Evolutionary conservation across 2,329 filamentous ascomycete species (phyloP).

Genomic region (Cladosporium colombiae): DNA sequence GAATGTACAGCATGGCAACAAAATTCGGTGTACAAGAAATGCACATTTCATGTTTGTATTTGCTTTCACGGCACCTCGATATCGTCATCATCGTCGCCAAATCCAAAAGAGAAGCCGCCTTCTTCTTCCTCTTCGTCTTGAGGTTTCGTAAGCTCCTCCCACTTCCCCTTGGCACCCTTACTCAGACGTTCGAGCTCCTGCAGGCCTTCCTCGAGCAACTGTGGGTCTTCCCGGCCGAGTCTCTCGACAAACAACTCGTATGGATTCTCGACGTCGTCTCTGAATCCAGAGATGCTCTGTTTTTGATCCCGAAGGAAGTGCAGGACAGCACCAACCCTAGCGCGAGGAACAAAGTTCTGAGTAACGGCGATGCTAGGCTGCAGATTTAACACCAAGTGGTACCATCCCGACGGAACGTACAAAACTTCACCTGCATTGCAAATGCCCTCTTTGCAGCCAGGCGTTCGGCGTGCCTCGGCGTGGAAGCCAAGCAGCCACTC

Average conservation of each 20-base stretch:
- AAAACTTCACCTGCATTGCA: constrained; percentile 82
- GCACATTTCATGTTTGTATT: neutral
- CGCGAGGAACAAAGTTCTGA: constrained; percentile 86
- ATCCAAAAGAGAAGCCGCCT: constrained; percentile 65
- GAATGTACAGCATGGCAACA: neutral
- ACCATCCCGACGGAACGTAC: constrained; percentile 93
- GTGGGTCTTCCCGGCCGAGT: constrained; percentile 64
- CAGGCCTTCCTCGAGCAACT: constrained; percentile 66
- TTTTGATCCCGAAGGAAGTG: constrained; percentile 78
- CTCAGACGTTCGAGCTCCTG: constrained; percentile 64
- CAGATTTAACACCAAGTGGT: constrained; percentile 91
- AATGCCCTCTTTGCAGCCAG: constrained; percentile 82
- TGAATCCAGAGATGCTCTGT: constrained; percentile 86
- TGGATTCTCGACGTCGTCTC: constrained; percentile 67
- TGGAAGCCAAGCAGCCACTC: constrained; percentile 95
- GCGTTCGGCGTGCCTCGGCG: constrained; percentile 70
- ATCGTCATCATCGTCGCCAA: constrained; percentile 54
- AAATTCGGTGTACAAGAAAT: neutral
- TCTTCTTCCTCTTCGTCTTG: constrained; percentile 47
- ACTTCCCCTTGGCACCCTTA: constrained; percentile 74
- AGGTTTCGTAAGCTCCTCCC: constrained; percentile 73
- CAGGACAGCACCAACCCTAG: constrained; percentile 72
- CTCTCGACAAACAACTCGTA: constrained; percentile 73
- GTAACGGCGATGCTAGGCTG: constrained; percentile 84
- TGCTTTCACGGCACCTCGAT: constrained; percentile 30